Evolutionary conservation across 345 rosid genomes (phyloP).

Genomic region (Sisymbrium altissimum): DNA sequence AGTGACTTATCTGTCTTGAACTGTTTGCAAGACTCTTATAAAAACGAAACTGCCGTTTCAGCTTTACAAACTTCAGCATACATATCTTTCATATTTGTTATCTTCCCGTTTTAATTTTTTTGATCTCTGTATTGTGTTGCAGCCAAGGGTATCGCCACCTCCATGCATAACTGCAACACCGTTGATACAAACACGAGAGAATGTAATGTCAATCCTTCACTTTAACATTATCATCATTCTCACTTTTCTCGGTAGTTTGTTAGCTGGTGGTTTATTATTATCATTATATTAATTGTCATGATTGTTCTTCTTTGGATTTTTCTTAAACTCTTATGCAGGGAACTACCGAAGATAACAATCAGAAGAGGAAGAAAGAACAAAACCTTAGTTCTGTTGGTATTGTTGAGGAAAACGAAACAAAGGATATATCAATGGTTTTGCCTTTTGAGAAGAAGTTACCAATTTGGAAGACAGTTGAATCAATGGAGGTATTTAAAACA

Average conservation of each 20-base stretch:
- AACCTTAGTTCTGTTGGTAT: not conserved
- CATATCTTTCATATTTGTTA: too few relatives aligned
- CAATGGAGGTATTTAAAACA: conserved; percentile 41
- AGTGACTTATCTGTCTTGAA: not conserved
- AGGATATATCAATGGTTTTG: conserved; percentile 12
- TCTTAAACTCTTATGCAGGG: not conserved
- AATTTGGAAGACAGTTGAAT: conserved; percentile 55
- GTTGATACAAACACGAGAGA: not conserved
- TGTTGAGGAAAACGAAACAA: not conserved
- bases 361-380: conserved; percentile 5
- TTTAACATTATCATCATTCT: not conserved
- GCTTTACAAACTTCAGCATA: too few relatives aligned
- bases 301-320: not conserved
- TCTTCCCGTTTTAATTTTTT: not conserved
- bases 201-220: not conserved
- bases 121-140: not conserved
- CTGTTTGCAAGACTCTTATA: too few relatives aligned
- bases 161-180: not conserved
- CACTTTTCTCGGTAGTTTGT: not conserved
- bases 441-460: conserved; percentile 54
- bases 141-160: conserved; percentile 30
- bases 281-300: not conserved
- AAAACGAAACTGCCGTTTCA: too few relatives aligned
- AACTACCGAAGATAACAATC: not conserved
- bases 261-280: not conserved